Conservation (phyloP, 306 rosid genomes). For the Adenanthera pavonina region DNA sequence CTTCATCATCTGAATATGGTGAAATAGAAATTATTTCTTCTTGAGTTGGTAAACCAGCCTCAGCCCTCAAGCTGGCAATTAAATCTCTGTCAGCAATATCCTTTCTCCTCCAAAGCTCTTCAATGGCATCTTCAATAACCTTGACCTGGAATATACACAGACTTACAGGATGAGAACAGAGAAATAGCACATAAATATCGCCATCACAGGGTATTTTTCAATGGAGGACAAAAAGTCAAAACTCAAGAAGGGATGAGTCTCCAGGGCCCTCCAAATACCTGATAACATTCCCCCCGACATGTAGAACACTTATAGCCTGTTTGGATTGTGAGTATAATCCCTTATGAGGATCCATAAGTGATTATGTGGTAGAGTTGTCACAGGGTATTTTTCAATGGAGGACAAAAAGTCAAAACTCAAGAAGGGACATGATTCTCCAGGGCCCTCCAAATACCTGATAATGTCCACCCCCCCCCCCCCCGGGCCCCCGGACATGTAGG, state of each 20-base stretch:
- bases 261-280: conserved; percentile 55
- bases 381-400: background rate
- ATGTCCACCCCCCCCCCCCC: too few relatives aligned
- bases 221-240: background rate
- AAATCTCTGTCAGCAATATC: conserved; percentile 73
- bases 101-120: conserved; percentile 94
- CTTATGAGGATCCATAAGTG: too few relatives aligned
- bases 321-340: too few relatives aligned
- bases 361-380: too few relatives aligned
- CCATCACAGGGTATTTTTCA: background rate
- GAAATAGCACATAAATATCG: conserved; percentile 25
- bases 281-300: conserved; percentile 91
- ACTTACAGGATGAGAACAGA: conserved; percentile 9
- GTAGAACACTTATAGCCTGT: conserved; percentile 91
- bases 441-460: conserved; percentile 63
- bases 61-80: conserved; percentile 82
- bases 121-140: conserved; percentile 87
- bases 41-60: conserved; percentile 88
- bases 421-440: background rate
- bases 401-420: background rate
- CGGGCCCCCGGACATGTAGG: conserved; percentile 95
- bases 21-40: conserved; percentile 87
- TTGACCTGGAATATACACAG: conserved; percentile 57
- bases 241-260: background rate
- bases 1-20: conserved; percentile 93